Evolutionary conservation across 192 early-diverging fungal genomes (phyloP), one percentile per base, ranked within the genome.

Genomic region (Linnemannia zychae): DNA sequence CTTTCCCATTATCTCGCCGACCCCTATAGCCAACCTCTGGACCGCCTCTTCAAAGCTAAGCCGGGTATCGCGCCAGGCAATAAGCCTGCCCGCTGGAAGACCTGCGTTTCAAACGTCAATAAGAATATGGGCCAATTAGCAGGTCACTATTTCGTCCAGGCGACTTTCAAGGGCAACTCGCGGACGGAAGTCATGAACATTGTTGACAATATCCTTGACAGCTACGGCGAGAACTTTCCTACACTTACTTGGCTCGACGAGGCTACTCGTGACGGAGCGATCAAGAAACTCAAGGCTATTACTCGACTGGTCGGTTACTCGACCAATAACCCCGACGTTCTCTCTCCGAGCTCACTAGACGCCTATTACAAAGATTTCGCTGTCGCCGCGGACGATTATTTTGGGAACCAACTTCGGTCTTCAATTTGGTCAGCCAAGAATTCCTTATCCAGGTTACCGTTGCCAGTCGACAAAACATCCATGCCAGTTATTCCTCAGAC

Each of bases 401-500:
- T 90, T 71, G 79, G 72, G 3, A 92, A 91, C 75, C 77, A 81
- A 31, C 18, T 87, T 31, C 76, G 76, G 22, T 40, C 63, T 11
- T 44, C 44, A 16, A 0, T 65, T 12, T 89, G 72, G 69, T n/a
- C 18, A 7, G 65, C 74, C 9, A 47, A 65, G 38, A 52, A 74
- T 0, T 1, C 60, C 38, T 86, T 89, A 77, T 28, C 82, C 11
- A 67, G 80, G 33, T n/a, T 91, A 16, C 71, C 50, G 1, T 80
- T 76, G 17, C 65, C 75, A 6, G 72, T 86, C 31, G 0, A 49
- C 77, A 63, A 88, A 88, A 81, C 71, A 49, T 2, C 79, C 89
- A 81, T n/a, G n/a, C n/a, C n/a, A n/a, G n/a, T n/a, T n/a, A 90
- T 74, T 22, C 87, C 89, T 9, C 85, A 89, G 50, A 91, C 86